Evolutionary conservation across 352 stramenopile species (phyloP).

Genomic region (Globisporangium spiculum): DNA sequence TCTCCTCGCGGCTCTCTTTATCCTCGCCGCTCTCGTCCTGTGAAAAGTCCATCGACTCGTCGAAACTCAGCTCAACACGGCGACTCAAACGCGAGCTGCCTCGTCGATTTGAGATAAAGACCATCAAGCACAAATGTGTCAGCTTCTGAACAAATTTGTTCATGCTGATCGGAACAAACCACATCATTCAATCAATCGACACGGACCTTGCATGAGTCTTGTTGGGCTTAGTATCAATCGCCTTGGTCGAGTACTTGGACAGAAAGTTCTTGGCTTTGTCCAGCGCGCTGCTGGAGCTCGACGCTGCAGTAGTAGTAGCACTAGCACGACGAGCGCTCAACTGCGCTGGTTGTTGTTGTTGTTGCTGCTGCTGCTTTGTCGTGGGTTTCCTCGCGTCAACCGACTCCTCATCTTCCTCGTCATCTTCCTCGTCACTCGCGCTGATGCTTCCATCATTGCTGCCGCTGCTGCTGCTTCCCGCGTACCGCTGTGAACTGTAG

Average conservation of each 20-base stretch:
- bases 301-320: background rate
- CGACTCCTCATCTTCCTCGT: background rate
- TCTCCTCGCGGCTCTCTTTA: background rate
- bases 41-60: slow-evolving; percentile 48
- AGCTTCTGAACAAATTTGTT: background rate
- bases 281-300: slow-evolving; percentile 31
- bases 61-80: slow-evolving; percentile 45
- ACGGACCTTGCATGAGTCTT: slow-evolving; percentile 5
- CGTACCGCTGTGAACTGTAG: slow-evolving; percentile 8
- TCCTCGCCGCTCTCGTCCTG: slow-evolving; percentile 11
- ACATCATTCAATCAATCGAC: background rate
- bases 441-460: slow-evolving; percentile 8
- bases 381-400: background rate
- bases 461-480: background rate
- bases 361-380: background rate
- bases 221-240: slow-evolving; percentile 14
- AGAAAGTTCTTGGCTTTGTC: slow-evolving; percentile 74
- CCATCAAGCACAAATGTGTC: background rate
- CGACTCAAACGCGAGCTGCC: slow-evolving; percentile 16
- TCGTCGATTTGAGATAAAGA: background rate
- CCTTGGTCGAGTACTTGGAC: slow-evolving; percentile 64
- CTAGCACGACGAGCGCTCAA: background rate
- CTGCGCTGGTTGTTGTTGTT: background rate
- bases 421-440: slow-evolving; percentile 10
- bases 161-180: background rate